Conservation (phyloP, 768 basidiomycete species). For the Lentinula lateritia region DNA sequence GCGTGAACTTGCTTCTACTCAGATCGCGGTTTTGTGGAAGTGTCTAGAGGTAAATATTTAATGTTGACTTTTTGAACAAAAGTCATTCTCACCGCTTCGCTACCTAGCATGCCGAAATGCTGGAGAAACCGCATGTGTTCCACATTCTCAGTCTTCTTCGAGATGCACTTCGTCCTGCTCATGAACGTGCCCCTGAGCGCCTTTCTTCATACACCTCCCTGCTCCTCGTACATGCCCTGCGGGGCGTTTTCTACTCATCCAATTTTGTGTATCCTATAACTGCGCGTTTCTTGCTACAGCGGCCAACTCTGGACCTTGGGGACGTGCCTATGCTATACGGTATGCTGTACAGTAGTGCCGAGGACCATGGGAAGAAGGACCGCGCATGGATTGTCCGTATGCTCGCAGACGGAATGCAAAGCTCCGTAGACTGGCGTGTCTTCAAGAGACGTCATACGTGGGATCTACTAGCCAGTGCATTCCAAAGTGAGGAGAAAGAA, state of each 20-base stretch:
- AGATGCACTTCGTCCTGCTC: conserved; percentile 43
- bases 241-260: conserved; percentile 81
- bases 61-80: background rate
- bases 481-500: conserved; percentile 61
- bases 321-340: conserved; percentile 91
- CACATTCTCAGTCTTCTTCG: conserved; percentile 66
- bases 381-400: conserved; percentile 86
- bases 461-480: conserved; percentile 81
- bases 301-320: conserved; percentile 68
- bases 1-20: conserved; percentile 55
- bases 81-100: background rate
- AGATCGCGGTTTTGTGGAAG: conserved; percentile 57
- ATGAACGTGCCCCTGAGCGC: conserved; percentile 37
- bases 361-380: conserved; percentile 80
- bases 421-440: conserved; percentile 75
- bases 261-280: conserved; percentile 85
- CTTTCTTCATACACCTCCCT: conserved; percentile 78
- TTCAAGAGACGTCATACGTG: conserved; percentile 80
- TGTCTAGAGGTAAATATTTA: conserved; percentile 51
- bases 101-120: conserved; percentile 55
- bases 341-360: conserved; percentile 73
- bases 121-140: conserved; percentile 70
- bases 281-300: conserved; percentile 84
- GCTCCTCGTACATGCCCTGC: conserved; percentile 76
- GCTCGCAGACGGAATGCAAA: conserved; percentile 74